A percentile compares a stretch with the other conserved stretches of the same genome.
phyloP scores from a whole-genome alignment of 2,329 filamentous ascomycete genomes.

The Nigrospora sphaerica region DNA sequence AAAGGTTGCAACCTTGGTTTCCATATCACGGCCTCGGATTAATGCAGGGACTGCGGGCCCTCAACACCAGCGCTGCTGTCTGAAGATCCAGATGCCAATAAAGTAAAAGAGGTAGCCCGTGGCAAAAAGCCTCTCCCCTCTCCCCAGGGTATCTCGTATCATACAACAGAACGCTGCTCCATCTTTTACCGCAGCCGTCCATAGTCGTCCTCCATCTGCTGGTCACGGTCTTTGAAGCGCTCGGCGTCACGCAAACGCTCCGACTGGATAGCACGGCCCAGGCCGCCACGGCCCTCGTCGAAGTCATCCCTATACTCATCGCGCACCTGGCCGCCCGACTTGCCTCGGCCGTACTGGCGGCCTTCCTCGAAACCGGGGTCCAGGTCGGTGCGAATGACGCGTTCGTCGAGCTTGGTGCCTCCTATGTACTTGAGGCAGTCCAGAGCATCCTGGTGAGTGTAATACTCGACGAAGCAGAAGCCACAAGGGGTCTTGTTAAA shows the following conservation, averaged over 20 bases:
- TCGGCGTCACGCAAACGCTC: constrained; percentile 38
- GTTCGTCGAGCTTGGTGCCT: constrained; percentile 95
- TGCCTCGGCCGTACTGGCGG: constrained; percentile 89
- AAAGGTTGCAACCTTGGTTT: no score
- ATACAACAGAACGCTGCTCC: neutral
- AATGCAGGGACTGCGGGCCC: no score
- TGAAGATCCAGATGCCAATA: no score
- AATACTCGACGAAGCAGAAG: constrained; percentile 99
- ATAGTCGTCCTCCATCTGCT: constrained; percentile 49
- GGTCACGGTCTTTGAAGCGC: constrained; percentile 23
- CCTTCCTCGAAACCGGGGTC: constrained; percentile 96
- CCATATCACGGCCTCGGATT: no score
- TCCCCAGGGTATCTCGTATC: constrained; percentile 3
- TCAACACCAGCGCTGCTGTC: no score
- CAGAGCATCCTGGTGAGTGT: constrained; percentile 91
- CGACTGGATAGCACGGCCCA: constrained; percentile 66
- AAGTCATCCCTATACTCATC: constrained; percentile 98
- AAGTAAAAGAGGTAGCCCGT: no score
- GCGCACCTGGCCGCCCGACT: constrained; percentile 91
- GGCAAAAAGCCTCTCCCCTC: no score
- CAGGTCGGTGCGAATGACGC: constrained; percentile 89
- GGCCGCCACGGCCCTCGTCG: constrained; percentile 87
- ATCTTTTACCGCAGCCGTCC: constrained; percentile 41
- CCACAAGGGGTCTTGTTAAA: constrained; percentile 97
- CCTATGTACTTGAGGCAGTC: constrained; percentile 99